Base-by-base conservation (phyloP, 352 stramenopile species). In the Phytopythium sindhum region DNA sequence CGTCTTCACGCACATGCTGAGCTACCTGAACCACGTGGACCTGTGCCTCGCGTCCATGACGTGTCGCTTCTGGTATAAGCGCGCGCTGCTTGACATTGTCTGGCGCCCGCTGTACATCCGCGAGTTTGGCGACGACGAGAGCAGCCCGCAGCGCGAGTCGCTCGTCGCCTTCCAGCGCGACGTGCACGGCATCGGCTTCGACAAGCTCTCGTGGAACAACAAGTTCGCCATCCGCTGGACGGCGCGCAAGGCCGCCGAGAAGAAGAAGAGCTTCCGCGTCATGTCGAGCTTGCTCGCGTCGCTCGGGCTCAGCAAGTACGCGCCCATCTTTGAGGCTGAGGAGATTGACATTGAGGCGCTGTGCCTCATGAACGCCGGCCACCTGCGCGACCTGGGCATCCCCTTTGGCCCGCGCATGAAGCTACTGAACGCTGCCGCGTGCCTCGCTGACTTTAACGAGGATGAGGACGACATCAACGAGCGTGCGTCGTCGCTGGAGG, bases 321-420 rank as follows among this genome's bases (percentile, higher is more conserved):
- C 81, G 28, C 80, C 87, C 15, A 74, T 95, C 26, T 95, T 95
- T 52, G 87, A 95, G 41, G 80, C 82, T n/a, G 87, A 95, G 66
- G 87, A 95, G 61, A 95, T 95, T 62, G 87, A 95, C 48, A 91
- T 95, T 63, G 87, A 95, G 57, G 91, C 85, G 28, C 67, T 95
- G 6, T 93, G 84, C 51, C 65, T 95, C 45, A 95, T 95, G 87
- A 95, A 95, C 58, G 84, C 87, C 19, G 87, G 87, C 4, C 84
- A 95, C 45, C 58, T 95, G 37, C 81, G 87, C 6, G 87, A 95
- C 53, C 68, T 95, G 23, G 87, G 87, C 26, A 94, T 95, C 55
- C 87, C 87, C 8, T 90, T 92, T 24, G 87, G 87, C 1, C 87
- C 87, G 31, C 83, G 87, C 9, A 93, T 93, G 77, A 95, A 95